Base-by-base conservation (phyloP, 2,329 filamentous ascomycete species). In the Xylaria sp. region DNA sequence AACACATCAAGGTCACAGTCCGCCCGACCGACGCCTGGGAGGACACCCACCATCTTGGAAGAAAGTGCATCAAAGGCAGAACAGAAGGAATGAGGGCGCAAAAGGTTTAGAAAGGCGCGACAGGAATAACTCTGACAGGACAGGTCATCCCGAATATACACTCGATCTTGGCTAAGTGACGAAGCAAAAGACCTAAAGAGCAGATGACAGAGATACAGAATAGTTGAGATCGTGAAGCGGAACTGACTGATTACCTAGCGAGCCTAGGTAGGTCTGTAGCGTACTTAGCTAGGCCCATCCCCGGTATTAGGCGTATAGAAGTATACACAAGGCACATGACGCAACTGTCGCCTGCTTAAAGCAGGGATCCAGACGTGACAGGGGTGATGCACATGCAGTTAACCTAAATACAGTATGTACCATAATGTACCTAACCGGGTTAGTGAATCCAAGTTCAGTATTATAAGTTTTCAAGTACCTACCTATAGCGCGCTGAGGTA, bases 1-100 rank as follows among this genome's bases (percentile, higher is more conserved):
- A 25, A 25, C 23, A 13, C 18, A 28, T 41, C 8, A 34, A 50
- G 57, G 28, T 8, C 13, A 57, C 12, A 23, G 20, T 23, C 13
- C 18, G 12, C 34, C 12, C 55, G 18, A 48, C n/a, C 34, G 23
- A 41, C n/a, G 20, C 18, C 10, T 28, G 41, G n/a, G 28, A 44
- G n/a, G 59, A 41, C 0, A 58, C 67, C 59, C 23, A 69, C 67
- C 67, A 69, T 69, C 31, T 54, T 63, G 44, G 8, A 23, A 31
- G 41, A 37, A 9, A 9, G 28, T 46, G 63, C 66, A 57, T 58
- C 8, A 39, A 41, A 25, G 39, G 25, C 51, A 23, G 41, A 18
- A 31, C 15, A 46, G 41, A 15, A 12, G 39, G 39, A 28, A 52
- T 23, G 1, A 31, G 34, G 7, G 34, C 10, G 10, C 5, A 9